phyloP scores from a whole-genome alignment of 495 filamentous ascomycete genomes.

The Staphylotrichum tortipilum region DNA sequence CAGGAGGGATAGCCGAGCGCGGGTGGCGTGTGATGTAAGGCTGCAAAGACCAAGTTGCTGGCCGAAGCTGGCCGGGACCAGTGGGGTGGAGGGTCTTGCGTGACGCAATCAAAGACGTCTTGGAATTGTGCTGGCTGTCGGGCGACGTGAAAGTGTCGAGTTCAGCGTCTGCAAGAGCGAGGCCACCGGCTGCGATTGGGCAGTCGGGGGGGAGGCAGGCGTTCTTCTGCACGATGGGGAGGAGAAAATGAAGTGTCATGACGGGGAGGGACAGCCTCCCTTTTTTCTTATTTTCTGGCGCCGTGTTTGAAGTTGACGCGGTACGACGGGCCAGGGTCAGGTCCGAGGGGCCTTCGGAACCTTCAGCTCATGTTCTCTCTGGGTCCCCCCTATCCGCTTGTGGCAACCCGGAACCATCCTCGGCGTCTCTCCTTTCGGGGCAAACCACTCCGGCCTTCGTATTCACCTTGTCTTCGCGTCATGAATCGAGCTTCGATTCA shows the following conservation, averaged over 20 bases:
- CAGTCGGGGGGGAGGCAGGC: no score
- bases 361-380: no score
- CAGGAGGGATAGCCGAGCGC: conserved; percentile 3
- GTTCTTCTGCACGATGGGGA: neutral
- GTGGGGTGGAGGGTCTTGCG: conserved; percentile 11
- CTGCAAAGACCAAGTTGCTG: conserved; percentile 19
- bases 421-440: no score
- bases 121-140: neutral
- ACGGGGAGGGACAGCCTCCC: neutral
- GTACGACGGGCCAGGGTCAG: neutral
- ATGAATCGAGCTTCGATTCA: no score
- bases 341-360: no score
- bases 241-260: neutral
- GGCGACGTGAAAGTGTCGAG: neutral
- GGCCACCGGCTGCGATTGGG: neutral
- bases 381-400: no score
- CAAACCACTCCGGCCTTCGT: no score
- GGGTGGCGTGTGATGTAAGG: conserved; percentile 14
- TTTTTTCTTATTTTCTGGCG: no score
- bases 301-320: no score
- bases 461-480: no score
- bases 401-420: no score
- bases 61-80: conserved; percentile 15
- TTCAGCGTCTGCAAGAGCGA: neutral
- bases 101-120: neutral